Base-by-base conservation (phyloP, 2,329 filamentous ascomycete species). In the Grosmannia serpens region DNA sequence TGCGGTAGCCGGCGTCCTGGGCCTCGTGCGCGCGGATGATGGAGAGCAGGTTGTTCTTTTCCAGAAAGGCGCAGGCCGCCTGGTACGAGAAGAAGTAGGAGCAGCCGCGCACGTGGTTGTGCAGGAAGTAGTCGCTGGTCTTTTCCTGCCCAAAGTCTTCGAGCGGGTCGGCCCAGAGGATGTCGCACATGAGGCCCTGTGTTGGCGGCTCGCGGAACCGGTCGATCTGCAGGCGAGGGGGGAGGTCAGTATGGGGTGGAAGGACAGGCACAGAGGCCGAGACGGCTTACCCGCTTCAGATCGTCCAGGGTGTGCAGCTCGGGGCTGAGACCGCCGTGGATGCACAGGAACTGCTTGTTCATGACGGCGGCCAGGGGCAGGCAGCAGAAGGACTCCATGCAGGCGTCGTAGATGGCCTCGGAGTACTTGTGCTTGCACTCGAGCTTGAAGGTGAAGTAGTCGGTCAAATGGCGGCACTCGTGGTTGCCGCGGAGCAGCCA, bases 381-480 rank as follows among this genome's bases (percentile, higher is more conserved):
- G 63, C 87, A 82, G 76, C 94, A 99, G 80, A 99, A 99, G 0
- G 94, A 95, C 64, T 99, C 92, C 84, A 96, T 95, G 76, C 94
- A 97, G 59, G 94, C 92, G 69, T 99, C 92, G 72, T 99, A 99
- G 61, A 99, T 83, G 63, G 83, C 83, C 76, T 97, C 94, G 38
- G 90, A 96, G 76, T 99, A 99, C 74, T 99, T 99, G 83, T 99
- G 94, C 78, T 96, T 96, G 81, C 94, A 99, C 74, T 99, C 94
- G 60, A 99, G 85, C 80, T 99, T 97, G 80, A 99, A 99, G 62
- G 94, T 99, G 76, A 99, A 99, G 80, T 99, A 99, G 71, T 99
- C 94, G 59, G 94, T 99, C 81, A 99, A 82, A 77, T 99, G 94
- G 68, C 94, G 87, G 74, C 94, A 99, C 76, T 99, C 94, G 76